These are phyloP conservation scores for Eucalyptus tenuipes DNA, from an alignment of 345 rosid species.

Conservation along the genomic window DNA sequence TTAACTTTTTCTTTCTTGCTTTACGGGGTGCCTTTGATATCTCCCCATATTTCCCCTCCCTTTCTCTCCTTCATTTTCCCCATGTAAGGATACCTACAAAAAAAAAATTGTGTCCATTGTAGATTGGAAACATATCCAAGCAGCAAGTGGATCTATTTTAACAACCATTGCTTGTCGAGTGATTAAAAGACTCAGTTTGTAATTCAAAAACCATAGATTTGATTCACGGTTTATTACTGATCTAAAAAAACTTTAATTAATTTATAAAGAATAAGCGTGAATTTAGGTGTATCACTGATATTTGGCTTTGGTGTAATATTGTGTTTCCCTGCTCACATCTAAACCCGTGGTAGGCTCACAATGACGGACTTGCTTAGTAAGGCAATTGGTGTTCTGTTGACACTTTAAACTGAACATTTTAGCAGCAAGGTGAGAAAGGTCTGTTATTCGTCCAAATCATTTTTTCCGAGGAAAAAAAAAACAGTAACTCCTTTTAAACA, in stretches of 20 bases:
- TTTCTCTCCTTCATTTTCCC: not conserved
- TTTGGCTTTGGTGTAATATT: not conserved
- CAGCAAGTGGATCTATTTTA: not conserved
- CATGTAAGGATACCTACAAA: not conserved
- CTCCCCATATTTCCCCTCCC: not conserved
- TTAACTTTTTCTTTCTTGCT: constrained; percentile 1
- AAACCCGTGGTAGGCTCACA: no score
- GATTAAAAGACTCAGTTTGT: not conserved
- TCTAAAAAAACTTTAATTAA: not conserved
- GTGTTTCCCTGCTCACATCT: not conserved
- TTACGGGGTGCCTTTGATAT: not conserved
- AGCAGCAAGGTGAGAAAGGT: not conserved
- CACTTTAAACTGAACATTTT: not conserved
- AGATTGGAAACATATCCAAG: not conserved
- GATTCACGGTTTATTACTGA: accelerated
- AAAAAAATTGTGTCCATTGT: not conserved
- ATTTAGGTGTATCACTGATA: not conserved
- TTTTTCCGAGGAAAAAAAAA: not conserved
- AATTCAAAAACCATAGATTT: not conserved
- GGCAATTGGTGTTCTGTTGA: not conserved
- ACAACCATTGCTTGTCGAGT: accelerated
- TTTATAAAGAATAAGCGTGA: accelerated
- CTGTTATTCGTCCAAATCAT: not conserved
- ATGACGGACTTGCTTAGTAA: no score
- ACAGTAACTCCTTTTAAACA: not conserved